phyloP scores from a whole-genome alignment of 2,329 filamentous ascomycete species.

The Exserohilum turcica region DNA sequence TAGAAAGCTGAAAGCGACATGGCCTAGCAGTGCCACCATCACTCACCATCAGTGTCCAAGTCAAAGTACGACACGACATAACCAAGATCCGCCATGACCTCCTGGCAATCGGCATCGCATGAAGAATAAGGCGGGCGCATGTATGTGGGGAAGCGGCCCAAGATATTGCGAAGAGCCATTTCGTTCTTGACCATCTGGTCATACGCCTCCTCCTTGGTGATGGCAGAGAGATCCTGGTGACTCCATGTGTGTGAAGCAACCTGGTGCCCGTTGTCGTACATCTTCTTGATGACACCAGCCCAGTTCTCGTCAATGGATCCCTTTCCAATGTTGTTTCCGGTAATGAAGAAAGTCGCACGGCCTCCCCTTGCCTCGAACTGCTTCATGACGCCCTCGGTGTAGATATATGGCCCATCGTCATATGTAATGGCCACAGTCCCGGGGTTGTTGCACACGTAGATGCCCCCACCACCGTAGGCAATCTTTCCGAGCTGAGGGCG shows the following conservation, averaged over 20 bases:
- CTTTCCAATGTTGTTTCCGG: constrained; percentile 62
- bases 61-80: constrained; percentile 67
- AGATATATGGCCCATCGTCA: constrained; percentile 68
- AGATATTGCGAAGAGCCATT: constrained; percentile 60
- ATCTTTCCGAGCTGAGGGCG: constrained; percentile 60
- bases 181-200: constrained; percentile 60
- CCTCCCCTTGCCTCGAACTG: constrained; percentile 62
- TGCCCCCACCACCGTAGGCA: constrained; percentile 61
- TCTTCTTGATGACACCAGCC: constrained; percentile 59
- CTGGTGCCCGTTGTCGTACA: constrained; percentile 62
- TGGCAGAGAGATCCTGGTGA: constrained; percentile 54
- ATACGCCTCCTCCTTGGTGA: constrained; percentile 51
- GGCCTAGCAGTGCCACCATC: no score
- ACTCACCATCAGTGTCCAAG: constrained; percentile 59
- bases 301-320: constrained; percentile 62
- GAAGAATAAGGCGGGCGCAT: constrained; percentile 58
- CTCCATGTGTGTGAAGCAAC: constrained; percentile 65
- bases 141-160: constrained; percentile 62
- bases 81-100: constrained; percentile 52
- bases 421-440: constrained; percentile 69
- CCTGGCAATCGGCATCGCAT: constrained; percentile 49
- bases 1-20: not conserved
- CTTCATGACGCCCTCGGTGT: constrained; percentile 65
- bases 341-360: constrained; percentile 72
- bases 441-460: constrained; percentile 58